Evolutionary conservation across 768 basidiomycete genomes (phyloP), one percentile per base, ranked within the genome.

Genomic region (Suillus plorans): DNA sequence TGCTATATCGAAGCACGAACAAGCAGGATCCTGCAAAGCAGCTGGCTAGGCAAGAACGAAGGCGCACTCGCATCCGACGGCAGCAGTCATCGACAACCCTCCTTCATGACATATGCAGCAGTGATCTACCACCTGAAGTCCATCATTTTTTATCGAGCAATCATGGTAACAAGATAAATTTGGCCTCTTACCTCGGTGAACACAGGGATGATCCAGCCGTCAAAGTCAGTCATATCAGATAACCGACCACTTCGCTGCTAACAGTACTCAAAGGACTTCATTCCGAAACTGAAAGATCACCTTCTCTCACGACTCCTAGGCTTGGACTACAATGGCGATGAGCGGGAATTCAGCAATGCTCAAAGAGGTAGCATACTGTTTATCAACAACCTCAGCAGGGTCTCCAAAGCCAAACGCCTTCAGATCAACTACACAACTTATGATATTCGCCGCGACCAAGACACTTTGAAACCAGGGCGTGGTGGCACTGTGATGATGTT

Each of bases 341-440:
- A 70, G 41, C 25, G 20, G 0, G 2, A 5, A 4, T 72, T 67
- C 45, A 60, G 66, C 0, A 25, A 45, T 1, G 45, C 62, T 5
- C 62, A 74, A 28, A 66, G 47, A 9, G 44, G 57, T 1, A 0
- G 31, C 0, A 5, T 63, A 2, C 36, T 9, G 0, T 25, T 75
- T 6, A 14, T 68, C 3, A 68, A 72, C 52, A 55, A 60, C 18
- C 50, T 76, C 49, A 65, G 61, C 13, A 34, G 44, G 2, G 56
- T 61, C 13, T 53, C 36, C 37, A 25, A 52, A 22, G 31, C 36
- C 20, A 67, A 62, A 57, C 47, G 2, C 22, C 44, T 70, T 42
- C 68, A 60, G 9, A 44, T 69, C 20, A 67, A 69, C 42, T 73
- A 66, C 42, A 73, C 71, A 2, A 66, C 72, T 0, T 73, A 73